Conservation (phyloP, 176 grass and related monocot species). For the Carex pumila region DNA sequence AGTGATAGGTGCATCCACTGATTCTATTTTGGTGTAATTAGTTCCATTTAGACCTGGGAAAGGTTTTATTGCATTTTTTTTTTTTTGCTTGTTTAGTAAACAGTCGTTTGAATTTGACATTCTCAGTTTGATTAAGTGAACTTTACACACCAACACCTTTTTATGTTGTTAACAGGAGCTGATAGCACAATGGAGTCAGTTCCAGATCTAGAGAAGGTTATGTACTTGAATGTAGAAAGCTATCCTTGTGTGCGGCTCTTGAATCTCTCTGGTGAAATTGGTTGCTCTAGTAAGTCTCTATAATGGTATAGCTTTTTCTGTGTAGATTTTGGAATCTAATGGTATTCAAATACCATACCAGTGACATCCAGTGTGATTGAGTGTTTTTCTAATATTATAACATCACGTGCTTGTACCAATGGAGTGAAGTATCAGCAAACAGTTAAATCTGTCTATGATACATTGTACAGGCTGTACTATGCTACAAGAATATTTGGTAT, state of each 20-base stretch:
- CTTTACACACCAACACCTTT: background rate
- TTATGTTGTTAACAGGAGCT: conserved; percentile 37
- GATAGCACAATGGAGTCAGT: conserved; percentile 58
- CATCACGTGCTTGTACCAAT: background rate
- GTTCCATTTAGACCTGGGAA: background rate
- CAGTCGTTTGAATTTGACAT: background rate
- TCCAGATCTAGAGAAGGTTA: conserved; percentile 90
- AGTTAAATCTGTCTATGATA: background rate
- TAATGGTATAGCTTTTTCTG: conserved; percentile 4
- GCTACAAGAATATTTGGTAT: background rate
- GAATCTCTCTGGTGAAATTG: conserved; percentile 89
- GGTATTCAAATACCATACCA: background rate
- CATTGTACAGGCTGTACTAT: background rate
- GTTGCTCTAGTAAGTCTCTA: conserved; percentile 81
- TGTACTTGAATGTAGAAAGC: conserved; percentile 77
- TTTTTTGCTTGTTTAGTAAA: background rate
- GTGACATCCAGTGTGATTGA: background rate
- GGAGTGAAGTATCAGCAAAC: background rate
- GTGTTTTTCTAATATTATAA: background rate
- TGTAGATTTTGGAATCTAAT: background rate
- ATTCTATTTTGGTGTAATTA: background rate
- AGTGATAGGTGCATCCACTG: background rate
- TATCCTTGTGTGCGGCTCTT: conserved; percentile 87
- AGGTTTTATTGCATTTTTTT: background rate
- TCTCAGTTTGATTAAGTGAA: background rate